Evolutionary conservation across 116 monocot genomes (phyloP).

Genomic region (Zostera marina): DNA sequence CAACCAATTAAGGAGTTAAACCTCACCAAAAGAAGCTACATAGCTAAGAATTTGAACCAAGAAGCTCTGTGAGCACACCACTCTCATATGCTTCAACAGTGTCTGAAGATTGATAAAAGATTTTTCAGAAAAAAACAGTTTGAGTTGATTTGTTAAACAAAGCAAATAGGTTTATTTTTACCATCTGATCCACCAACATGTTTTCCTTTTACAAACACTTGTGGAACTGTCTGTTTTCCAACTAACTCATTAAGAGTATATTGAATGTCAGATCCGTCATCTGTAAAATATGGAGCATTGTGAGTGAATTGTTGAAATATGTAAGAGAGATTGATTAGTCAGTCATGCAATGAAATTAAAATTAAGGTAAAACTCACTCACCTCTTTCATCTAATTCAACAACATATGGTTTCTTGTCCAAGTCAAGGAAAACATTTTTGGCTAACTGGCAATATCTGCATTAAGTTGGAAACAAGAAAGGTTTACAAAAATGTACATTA

Average conservation of each 20-base stretch:
- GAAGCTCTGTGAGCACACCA: constrained; percentile 45
- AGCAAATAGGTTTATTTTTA: constrained; percentile 9
- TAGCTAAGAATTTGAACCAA: constrained; percentile 12
- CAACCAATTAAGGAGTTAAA: not conserved
- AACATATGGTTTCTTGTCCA: constrained; percentile 63
- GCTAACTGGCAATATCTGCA: constrained; percentile 67
- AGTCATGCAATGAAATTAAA: not conserved
- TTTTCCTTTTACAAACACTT: constrained; percentile 87
- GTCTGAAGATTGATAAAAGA: constrained; percentile 20
- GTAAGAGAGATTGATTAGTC: too few species aligned
- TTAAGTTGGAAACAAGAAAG: not conserved
- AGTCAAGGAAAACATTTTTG: constrained; percentile 64
- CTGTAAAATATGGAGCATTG: constrained; percentile 13
- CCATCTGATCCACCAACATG: constrained; percentile 96
- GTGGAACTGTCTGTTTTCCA: constrained; percentile 82
- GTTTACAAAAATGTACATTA: not conserved
- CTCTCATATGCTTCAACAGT: constrained; percentile 68
- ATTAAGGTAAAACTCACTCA: constrained; percentile 5
- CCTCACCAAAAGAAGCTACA: too few species aligned
- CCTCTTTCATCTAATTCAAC: constrained; percentile 88
- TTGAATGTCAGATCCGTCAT: constrained; percentile 82
- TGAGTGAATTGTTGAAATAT: too few species aligned
- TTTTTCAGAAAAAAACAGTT: constrained; percentile 1
- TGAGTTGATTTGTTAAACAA: too few species aligned
- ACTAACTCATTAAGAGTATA: constrained; percentile 45